phyloP scores from a whole-genome alignment of 208 protist genomes.

The Herpetomonas tarakana region DNA sequence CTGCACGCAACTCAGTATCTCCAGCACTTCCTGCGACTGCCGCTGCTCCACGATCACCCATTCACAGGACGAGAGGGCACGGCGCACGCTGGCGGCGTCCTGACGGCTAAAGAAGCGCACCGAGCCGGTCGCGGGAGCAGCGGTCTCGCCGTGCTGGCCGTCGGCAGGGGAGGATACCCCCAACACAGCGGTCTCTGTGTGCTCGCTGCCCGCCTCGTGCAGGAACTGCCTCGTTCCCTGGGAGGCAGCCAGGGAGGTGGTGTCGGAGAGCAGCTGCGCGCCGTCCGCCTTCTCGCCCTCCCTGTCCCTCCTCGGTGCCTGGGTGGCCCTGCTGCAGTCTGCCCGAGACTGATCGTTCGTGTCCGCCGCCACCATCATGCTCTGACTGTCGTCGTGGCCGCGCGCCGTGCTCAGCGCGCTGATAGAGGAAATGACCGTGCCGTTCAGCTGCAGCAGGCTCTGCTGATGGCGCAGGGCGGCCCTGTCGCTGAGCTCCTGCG shows the following conservation, averaged over 20 bases:
- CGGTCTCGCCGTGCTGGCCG: neutral
- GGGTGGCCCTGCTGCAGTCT: too few species aligned
- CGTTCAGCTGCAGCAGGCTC: neutral
- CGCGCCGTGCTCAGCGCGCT: neutral
- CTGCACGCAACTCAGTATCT: conserved; percentile 69
- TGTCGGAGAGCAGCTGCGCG: neutral
- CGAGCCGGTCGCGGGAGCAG: neutral
- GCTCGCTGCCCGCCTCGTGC: too few species aligned
- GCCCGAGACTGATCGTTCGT: too few species aligned
- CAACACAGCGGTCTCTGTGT: too few species aligned
- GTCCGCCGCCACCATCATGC: too few species aligned
- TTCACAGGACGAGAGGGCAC: conserved; percentile 62
- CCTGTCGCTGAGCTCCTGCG: conserved; percentile 23
- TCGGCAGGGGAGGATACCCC: too few species aligned
- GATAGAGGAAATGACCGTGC: neutral
- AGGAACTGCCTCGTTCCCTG: neutral
- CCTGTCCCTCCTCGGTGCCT: too few species aligned
- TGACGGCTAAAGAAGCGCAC: conserved; percentile 50
- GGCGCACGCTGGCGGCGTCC: conserved; percentile 45
- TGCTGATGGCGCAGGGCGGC: conserved; percentile 9
- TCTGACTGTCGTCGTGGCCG: neutral
- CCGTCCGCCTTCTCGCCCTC: too few species aligned
- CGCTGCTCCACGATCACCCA: conserved; percentile 83
- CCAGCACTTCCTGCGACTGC: conserved; percentile 79
- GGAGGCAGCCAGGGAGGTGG: neutral